Evolutionary conservation across 2,329 filamentous ascomycete species (phyloP).

Genomic region (Sordariomycetes sp.): DNA sequence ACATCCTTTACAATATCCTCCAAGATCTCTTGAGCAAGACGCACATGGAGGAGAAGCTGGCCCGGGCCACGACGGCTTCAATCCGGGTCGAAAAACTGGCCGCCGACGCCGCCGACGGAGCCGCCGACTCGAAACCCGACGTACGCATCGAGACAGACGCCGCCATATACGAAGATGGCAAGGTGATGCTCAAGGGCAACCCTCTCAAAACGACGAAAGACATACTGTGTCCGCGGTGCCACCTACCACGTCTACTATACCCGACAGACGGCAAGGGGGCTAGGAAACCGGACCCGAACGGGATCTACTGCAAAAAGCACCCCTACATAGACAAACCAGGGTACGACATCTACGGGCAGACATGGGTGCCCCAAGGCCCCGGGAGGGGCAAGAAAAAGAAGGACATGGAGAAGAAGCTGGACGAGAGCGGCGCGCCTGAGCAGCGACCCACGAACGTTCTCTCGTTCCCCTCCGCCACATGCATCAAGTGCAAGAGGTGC

Average conservation of each 20-base stretch:
- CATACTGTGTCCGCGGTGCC: conserved; percentile 61
- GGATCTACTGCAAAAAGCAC: conserved; percentile 67
- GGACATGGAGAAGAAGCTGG: conserved; percentile 51
- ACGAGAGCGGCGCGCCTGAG: conserved; percentile 29
- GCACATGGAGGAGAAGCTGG: conserved; percentile 67
- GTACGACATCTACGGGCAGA: conserved; percentile 73
- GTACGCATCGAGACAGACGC: conserved; percentile 52
- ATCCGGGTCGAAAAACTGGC: conserved; percentile 51
- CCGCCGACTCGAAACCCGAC: conserved; percentile 39
- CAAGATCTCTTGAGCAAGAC: conserved; percentile 62
- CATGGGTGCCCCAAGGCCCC: conserved; percentile 59
- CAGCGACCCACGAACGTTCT: conserved; percentile 47
- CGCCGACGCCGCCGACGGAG: conserved; percentile 38
- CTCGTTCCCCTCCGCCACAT: conserved; percentile 51
- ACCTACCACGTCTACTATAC: conserved; percentile 59
- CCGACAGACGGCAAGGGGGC: conserved; percentile 59
- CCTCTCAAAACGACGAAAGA: conserved; percentile 58
- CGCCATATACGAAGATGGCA: conserved; percentile 56
- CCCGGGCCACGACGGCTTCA: conserved; percentile 51
- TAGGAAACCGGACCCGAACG: conserved; percentile 47
- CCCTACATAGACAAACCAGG: conserved; percentile 66
- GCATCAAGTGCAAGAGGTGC: conserved; percentile 54
- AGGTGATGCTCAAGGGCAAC: conserved; percentile 56
- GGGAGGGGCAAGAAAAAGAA: conserved; percentile 70
- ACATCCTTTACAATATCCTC: conserved; percentile 63